A percentile compares a stretch with the other conserved stretches of the same genome.
Conservation (phyloP, 805 yeast species). For the Komagataella pseudopastoris region DNA sequence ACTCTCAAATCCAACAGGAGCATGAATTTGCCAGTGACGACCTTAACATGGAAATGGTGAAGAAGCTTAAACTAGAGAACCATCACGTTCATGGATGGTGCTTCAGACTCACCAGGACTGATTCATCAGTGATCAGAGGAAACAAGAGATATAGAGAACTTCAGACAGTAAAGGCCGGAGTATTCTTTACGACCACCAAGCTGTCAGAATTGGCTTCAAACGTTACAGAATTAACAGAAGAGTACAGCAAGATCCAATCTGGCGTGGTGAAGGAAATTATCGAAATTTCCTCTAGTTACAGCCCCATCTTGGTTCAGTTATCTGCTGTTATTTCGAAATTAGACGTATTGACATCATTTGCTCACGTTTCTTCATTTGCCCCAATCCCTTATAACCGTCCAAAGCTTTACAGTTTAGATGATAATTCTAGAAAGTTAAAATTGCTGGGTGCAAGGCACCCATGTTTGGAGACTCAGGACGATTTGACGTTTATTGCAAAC, state of each 20-base stretch:
- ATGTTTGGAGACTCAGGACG: slow-evolving; percentile 86
- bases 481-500: slow-evolving; percentile 79
- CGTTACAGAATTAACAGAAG: slow-evolving; percentile 42
- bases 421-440: slow-evolving; percentile 30
- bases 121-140: slow-evolving; percentile 66
- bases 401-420: slow-evolving; percentile 37
- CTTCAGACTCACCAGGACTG: slow-evolving; percentile 81
- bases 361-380: slow-evolving; percentile 73
- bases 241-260: slow-evolving; percentile 65
- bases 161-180: slow-evolving; percentile 92
- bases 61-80: slow-evolving; percentile 79
- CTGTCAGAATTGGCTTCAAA: slow-evolving; percentile 48
- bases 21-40: slow-evolving; percentile 62
- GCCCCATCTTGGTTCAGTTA: slow-evolving; percentile 61
- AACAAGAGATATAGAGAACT: slow-evolving; percentile 56
- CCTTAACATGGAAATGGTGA: slow-evolving; percentile 69
- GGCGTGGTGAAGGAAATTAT: slow-evolving; percentile 76
- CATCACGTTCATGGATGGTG: slow-evolving; percentile 92
- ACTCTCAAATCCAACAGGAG: slow-evolving; percentile 38
- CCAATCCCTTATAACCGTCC: slow-evolving; percentile 77
- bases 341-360: slow-evolving; percentile 79
- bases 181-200: slow-evolving; percentile 68
- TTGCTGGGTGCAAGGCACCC: slow-evolving; percentile 86
- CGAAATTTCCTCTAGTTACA: slow-evolving; percentile 66
- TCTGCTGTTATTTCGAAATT: slow-evolving; percentile 53